Evolutionary conservation across 495 filamentous ascomycete genomes (phyloP).

Genomic region (Poronia punctata): DNA sequence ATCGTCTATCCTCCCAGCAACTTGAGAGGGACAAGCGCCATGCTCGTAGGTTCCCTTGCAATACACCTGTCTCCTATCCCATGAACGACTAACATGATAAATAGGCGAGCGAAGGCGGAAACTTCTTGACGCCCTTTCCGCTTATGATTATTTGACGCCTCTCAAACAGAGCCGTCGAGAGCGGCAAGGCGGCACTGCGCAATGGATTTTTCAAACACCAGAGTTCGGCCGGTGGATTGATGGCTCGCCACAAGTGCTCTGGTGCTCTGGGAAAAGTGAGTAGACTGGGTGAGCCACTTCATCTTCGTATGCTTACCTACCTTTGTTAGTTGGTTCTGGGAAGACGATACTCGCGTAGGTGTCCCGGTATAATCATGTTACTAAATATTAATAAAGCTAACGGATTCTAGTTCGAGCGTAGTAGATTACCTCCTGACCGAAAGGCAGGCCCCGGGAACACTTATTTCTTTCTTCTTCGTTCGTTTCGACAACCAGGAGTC

Average conservation of each 20-base stretch:
- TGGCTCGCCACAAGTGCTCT: background rate
- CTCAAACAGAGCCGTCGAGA: background rate
- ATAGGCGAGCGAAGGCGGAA: background rate
- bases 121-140: background rate
- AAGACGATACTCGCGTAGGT: background rate
- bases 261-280: slow-evolving; percentile 3
- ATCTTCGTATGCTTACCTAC: background rate
- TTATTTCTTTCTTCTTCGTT: slow-evolving; percentile 1
- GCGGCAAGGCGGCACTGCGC: slow-evolving; percentile 9
- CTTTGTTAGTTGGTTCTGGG: background rate
- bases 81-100: background rate
- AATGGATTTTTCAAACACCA: slow-evolving; percentile 1
- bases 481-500: background rate
- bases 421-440: background rate
- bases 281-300: background rate
- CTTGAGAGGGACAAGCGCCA: background rate
- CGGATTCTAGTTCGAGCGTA: background rate
- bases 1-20: background rate
- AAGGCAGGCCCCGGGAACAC: background rate
- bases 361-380: background rate
- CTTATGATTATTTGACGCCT: background rate
- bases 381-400: background rate
- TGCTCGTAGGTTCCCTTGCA: background rate
- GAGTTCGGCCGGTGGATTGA: background rate
- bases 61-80: background rate